Evolutionary conservation across 2,329 filamentous ascomycete species (phyloP).

Genomic region (Dactylellina parvicollis): DNA sequence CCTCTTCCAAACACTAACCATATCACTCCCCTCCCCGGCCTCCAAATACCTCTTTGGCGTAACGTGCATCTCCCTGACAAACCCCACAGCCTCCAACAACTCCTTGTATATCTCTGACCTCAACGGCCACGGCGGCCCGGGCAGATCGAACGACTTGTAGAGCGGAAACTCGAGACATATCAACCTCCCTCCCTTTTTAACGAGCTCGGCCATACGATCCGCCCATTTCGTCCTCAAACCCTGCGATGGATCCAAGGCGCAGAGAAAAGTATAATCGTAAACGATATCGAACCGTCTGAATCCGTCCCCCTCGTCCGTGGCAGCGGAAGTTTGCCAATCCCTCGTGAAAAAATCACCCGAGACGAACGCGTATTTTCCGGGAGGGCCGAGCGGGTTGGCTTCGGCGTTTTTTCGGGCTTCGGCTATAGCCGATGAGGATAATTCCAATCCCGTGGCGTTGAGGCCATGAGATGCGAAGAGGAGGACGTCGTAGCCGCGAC

Average conservation of each 20-base stretch:
- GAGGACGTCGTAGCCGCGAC: slow-evolving; percentile 81
- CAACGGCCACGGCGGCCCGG: slow-evolving; percentile 62
- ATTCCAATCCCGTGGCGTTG: slow-evolving; percentile 79
- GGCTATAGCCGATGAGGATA: slow-evolving; percentile 66
- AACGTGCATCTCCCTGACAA: slow-evolving; percentile 59
- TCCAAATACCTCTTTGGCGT: slow-evolving; percentile 60
- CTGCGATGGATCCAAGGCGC: slow-evolving; percentile 67
- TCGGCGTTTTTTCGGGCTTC: slow-evolving; percentile 44
- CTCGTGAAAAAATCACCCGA: slow-evolving; percentile 35
- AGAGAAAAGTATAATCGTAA: slow-evolving; percentile 68
- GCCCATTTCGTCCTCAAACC: slow-evolving; percentile 67
- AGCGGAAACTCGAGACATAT: slow-evolving; percentile 63
- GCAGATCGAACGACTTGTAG: slow-evolving; percentile 60
- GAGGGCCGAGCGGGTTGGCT: background rate
- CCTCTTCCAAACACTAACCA: slow-evolving; percentile 60
- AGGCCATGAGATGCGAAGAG: slow-evolving; percentile 79
- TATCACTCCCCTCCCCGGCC: slow-evolving; percentile 60
- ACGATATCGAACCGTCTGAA: slow-evolving; percentile 64
- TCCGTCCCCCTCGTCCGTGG: background rate
- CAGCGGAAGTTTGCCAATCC: background rate
- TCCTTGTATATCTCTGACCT: slow-evolving; percentile 55
- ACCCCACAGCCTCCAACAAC: slow-evolving; percentile 53
- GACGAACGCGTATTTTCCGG: slow-evolving; percentile 15
- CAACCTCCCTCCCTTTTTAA: slow-evolving; percentile 59
- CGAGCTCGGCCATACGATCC: slow-evolving; percentile 63